Evolutionary conservation across 2,329 filamentous ascomycete species (phyloP), one percentile per base, ranked within the genome.

Genomic region (Lasiodiplodia hormozganensis): DNA sequence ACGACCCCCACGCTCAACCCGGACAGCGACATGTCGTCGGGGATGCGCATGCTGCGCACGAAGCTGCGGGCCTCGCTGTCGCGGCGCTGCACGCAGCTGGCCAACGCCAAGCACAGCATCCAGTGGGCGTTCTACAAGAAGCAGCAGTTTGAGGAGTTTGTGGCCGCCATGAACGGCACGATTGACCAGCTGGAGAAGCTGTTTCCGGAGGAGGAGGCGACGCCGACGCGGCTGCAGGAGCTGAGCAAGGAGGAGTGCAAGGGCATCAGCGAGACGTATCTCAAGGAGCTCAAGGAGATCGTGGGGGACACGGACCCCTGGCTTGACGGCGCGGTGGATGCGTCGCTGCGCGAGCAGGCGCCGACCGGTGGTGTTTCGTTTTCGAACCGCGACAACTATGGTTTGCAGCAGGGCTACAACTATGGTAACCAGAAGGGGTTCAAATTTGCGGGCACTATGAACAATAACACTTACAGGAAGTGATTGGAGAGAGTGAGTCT

Each of bases 81-180:
- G 14, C 43, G 31, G 23, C 58, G 58, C 2, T 25, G 31, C 4
- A 25, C 23, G 18, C 36, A 49, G 18, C 34, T 43, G 0, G 14
- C 23, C 6, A 49, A 49, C n/a, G 40, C 58, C 23, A 18, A 7
- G 34, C 11, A 49, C 14, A 23, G 58, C 58, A 21, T 49, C 38
- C 23, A 62, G 58, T 62, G 58, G 58, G 40, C 58, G 3, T 28
- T 62, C 11, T 62, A 62, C 58, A 49, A 62, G 36, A 62, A 62
- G 16, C 23, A 62, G 11, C 38, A 47, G 16, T 34, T 49, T 16
- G 21, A 49, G 23, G 25, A 49, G n/a, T 62, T 62, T 14, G 14
- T 62, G 8, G 28, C 2, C 10, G 28, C 47, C 16, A 31, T 62
- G 7, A 23, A n/a, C 8, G 58, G 11, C 23, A n/a, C 25, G 21